Percentiles rank a stretch among this genome's conserved stretches.
Evolutionary conservation across 2,329 filamentous ascomycete species (phyloP).

Genomic region (Colletotrichum gloeosporioides): DNA sequence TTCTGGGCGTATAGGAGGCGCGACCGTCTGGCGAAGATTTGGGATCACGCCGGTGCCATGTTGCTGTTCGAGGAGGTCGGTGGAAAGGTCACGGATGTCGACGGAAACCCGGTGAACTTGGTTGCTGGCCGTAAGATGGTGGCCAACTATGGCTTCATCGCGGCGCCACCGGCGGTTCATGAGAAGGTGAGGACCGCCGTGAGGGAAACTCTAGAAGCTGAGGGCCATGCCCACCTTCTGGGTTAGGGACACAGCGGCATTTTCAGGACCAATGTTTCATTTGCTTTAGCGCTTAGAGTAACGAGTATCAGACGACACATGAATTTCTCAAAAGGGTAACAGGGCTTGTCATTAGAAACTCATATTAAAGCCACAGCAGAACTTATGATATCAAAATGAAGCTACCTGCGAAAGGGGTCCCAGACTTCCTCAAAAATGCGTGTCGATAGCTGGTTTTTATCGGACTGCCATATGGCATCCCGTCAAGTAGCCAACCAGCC

Average conservation of each 20-base stretch:
- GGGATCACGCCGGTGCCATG: constrained; percentile 67
- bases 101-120: constrained; percentile 57
- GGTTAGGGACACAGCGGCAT: neutral
- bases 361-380: rapidly evolving
- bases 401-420: neutral
- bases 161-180: constrained; percentile 52
- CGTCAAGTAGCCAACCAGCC: neutral
- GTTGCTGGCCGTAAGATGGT: constrained; percentile 52
- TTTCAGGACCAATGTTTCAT: neutral
- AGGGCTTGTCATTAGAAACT: neutral
- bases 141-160: constrained; percentile 62
- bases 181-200: constrained; percentile 44
- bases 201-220: constrained; percentile 35
- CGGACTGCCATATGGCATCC: neutral
- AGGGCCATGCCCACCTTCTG: constrained; percentile 36
- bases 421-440: neutral
- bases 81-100: constrained; percentile 59
- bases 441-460: neutral
- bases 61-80: constrained; percentile 62
- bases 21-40: constrained; percentile 57
- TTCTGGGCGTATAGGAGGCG: constrained; percentile 61
- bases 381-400: neutral
- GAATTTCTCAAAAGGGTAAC: neutral
- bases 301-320: neutral
- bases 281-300: neutral